These are phyloP conservation scores for Isochrysis galbana DNA, from an alignment of 78 protist species.

Conservation along the genomic window DNA sequence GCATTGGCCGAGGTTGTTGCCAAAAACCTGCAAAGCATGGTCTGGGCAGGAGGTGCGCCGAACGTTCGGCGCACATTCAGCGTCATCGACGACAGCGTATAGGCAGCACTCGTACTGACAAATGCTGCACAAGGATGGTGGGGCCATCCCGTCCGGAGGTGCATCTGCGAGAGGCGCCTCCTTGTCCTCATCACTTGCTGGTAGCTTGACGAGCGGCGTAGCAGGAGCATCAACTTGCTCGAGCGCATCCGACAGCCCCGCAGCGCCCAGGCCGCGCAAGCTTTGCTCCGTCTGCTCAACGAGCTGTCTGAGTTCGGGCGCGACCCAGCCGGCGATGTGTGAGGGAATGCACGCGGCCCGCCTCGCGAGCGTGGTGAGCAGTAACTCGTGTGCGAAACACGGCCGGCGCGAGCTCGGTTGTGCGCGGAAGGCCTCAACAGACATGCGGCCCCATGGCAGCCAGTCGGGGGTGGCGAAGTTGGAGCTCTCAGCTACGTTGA, in stretches of 20 bases:
- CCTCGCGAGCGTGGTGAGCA: constrained; percentile 9
- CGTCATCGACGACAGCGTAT: neutral
- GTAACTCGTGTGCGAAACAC: constrained; percentile 11
- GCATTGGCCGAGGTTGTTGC: neutral
- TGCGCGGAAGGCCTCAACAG: neutral
- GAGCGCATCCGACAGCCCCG: neutral
- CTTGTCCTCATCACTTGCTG: too few relatives aligned
- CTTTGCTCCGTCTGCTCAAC: neutral
- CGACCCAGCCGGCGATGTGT: neutral
- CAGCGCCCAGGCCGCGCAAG: neutral
- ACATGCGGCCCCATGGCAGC: constrained; percentile 41
- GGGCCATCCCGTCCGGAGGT: too few relatives aligned
- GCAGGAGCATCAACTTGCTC: too few relatives aligned
- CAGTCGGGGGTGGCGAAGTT: constrained; percentile 51
- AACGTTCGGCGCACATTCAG: too few relatives aligned
- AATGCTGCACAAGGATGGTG: neutral
- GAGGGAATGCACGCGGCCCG: neutral
- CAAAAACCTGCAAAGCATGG: too few relatives aligned
- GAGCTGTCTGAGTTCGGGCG: neutral
- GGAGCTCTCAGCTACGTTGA: constrained; percentile 32
- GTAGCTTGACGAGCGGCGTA: too few relatives aligned
- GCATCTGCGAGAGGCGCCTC: too few relatives aligned
- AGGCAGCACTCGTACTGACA: neutral
- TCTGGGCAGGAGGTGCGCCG: too few relatives aligned
- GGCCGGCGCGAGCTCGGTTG: neutral